Percentiles rank a stretch among this genome's conserved stretches.
These are phyloP conservation scores for Microdochium nivale DNA, from an alignment of 2,329 filamentous ascomycete species.

Conservation along the genomic window DNA sequence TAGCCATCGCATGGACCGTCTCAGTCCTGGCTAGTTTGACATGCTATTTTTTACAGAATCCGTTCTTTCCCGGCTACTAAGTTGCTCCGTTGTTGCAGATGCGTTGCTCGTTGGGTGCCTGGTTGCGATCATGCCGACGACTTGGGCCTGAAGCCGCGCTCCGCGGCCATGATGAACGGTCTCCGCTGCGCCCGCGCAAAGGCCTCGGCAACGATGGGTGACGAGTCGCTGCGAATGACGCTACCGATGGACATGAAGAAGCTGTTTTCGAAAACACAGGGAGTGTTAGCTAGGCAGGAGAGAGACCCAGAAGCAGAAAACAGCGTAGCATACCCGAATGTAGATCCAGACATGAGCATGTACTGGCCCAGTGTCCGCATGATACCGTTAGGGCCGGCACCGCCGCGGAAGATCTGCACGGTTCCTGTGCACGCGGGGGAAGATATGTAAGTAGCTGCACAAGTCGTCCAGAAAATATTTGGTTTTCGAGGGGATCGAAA, in stretches of 20 bases:
- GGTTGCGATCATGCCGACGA: background rate
- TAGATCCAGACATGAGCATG: conserved; percentile 90
- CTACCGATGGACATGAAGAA: conserved; percentile 99
- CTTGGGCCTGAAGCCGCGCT: background rate
- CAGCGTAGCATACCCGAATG: conserved; percentile 89
- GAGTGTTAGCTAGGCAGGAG: no score
- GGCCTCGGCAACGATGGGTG: conserved; percentile 64
- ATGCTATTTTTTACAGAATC: no score
- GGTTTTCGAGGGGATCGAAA: background rate
- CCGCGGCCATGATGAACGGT: conserved; percentile 54
- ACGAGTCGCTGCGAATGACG: conserved; percentile 86
- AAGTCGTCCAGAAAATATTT: background rate
- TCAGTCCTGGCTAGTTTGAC: no score
- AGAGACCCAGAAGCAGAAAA: no score
- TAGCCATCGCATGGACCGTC: no score
- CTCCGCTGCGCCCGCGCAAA: conserved; percentile 67
- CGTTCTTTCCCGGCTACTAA: no score
- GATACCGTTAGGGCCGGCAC: conserved; percentile 86
- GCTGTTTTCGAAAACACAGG: conserved; percentile 25
- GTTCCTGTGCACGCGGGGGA: conserved; percentile 47
- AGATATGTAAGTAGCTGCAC: conserved; percentile 3
- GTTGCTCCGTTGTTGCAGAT: no score
- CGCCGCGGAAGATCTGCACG: conserved; percentile 91
- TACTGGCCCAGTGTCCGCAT: conserved; percentile 93
- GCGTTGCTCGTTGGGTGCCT: no score